Evolutionary conservation across 805 yeast genomes (phyloP).

Genomic region (Novakomyces olei): DNA sequence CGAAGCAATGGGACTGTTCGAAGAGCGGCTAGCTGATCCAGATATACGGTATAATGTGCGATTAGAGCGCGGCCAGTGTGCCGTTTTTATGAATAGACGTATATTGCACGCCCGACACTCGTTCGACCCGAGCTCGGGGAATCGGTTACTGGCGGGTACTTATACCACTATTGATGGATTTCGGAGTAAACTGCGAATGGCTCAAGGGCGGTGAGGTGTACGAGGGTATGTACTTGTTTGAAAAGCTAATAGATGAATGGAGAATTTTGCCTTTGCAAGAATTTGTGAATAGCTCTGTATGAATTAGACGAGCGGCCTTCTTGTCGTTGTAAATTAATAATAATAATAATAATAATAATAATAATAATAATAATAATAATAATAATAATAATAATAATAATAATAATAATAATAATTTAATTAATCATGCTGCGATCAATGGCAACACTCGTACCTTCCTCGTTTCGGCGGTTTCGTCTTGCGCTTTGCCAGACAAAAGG

Average conservation of each 20-base stretch:
- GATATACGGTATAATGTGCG: conserved; percentile 33
- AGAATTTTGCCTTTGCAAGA: no score
- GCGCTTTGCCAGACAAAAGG: conserved; percentile 73
- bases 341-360: no score
- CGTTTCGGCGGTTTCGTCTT: conserved; percentile 13
- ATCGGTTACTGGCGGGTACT: conserved; percentile 55
- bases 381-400: no score
- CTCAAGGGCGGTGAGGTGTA: no score
- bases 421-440: no score
- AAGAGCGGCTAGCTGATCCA: conserved; percentile 30
- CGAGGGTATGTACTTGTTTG: no score
- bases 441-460: conserved; percentile 1
- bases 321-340: no score
- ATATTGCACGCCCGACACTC: conserved; percentile 40
- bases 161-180: conserved; percentile 52
- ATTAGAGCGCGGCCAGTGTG: conserved; percentile 36
- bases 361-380: no score
- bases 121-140: conserved; percentile 25
- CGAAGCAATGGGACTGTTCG: conserved; percentile 35
- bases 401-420: no score
- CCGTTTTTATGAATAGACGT: conserved; percentile 50
- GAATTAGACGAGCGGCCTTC: no score
- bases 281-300: no score
- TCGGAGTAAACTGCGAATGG: conserved; percentile 33
- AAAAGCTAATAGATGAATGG: no score